These are phyloP conservation scores for Colletotrichum eremochloae DNA, from an alignment of 2,329 filamentous ascomycete species.

Conservation along the genomic window DNA sequence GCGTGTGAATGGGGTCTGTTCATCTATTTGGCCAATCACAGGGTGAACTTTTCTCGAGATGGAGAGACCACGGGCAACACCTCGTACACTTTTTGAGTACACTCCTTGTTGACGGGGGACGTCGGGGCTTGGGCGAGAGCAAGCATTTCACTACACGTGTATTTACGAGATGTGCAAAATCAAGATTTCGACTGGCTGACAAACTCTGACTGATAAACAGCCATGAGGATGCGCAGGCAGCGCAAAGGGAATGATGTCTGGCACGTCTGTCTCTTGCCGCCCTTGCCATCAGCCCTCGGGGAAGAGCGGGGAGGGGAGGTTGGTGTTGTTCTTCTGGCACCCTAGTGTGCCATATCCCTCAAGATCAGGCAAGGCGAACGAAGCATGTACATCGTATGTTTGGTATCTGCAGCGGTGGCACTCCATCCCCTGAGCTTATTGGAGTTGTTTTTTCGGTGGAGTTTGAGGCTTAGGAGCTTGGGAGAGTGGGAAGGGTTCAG, in stretches of 20 bases:
- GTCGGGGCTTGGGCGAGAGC: constrained; percentile 1
- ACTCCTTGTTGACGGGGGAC: constrained; percentile 7
- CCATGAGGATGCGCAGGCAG: not conserved
- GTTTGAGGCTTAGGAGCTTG: constrained; percentile 26
- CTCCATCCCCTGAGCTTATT: constrained; percentile 2
- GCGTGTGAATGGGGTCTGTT: constrained; percentile 16
- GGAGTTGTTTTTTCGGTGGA: constrained; percentile 38
- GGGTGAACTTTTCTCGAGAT: not conserved
- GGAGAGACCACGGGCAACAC: constrained; percentile 9
- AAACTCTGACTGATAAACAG: not conserved
- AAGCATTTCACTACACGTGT: not conserved
- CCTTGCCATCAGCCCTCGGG: constrained; percentile 1
- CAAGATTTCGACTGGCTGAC: not conserved
- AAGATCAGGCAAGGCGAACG: constrained; percentile 23
- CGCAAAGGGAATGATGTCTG: not conserved
- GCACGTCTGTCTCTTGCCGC: constrained; percentile 8
- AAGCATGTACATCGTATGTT: not conserved
- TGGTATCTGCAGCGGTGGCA: not conserved
- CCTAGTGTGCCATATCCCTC: constrained; percentile 23
- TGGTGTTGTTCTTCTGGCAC: not conserved
- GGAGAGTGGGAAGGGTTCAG: constrained; percentile 30
- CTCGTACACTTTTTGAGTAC: constrained; percentile 8
- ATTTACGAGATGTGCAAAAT: not conserved
- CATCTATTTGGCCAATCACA: constrained; percentile 35
- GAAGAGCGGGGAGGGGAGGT: not conserved